These are phyloP conservation scores for Phialophora chinensis DNA, from an alignment of 2,329 filamentous ascomycete species.

Conservation along the genomic window DNA sequence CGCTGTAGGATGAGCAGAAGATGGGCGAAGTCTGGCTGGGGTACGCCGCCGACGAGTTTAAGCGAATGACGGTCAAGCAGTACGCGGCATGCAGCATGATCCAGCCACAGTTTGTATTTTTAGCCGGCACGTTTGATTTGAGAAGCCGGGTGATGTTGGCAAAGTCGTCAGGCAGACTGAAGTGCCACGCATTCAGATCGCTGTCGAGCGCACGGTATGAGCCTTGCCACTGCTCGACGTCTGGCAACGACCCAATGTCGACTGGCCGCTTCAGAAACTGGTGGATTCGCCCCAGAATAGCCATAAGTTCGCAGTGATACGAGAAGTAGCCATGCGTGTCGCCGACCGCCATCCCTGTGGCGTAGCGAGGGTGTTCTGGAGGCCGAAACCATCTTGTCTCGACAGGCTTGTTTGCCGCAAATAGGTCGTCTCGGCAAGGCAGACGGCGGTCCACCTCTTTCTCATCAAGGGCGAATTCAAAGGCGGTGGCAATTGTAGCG, in stretches of 20 bases:
- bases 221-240: constrained; percentile 88
- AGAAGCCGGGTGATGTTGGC: constrained; percentile 82
- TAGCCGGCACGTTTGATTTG: constrained; percentile 67
- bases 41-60: constrained; percentile 91
- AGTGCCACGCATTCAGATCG: constrained; percentile 81
- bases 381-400: constrained; percentile 82
- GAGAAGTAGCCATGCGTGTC: constrained; percentile 87
- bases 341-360: constrained; percentile 63
- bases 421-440: constrained; percentile 86
- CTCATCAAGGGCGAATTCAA: constrained; percentile 88
- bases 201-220: constrained; percentile 85
- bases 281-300: constrained; percentile 85
- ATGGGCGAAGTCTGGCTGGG: constrained; percentile 86
- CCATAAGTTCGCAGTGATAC: constrained; percentile 87
- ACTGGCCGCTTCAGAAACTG: constrained; percentile 87
- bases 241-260: constrained; percentile 80
- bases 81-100: constrained; percentile 91
- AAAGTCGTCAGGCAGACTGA: constrained; percentile 80
- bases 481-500: constrained; percentile 87
- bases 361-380: constrained; percentile 63
- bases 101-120: constrained; percentile 79
- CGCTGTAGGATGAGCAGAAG: constrained; percentile 86
- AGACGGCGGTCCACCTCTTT: constrained; percentile 86
- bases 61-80: constrained; percentile 85
- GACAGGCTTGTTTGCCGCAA: constrained; percentile 80